Evolutionary conservation across 805 yeast genomes (phyloP).

Genomic region (Yarrowia keelungensis): DNA sequence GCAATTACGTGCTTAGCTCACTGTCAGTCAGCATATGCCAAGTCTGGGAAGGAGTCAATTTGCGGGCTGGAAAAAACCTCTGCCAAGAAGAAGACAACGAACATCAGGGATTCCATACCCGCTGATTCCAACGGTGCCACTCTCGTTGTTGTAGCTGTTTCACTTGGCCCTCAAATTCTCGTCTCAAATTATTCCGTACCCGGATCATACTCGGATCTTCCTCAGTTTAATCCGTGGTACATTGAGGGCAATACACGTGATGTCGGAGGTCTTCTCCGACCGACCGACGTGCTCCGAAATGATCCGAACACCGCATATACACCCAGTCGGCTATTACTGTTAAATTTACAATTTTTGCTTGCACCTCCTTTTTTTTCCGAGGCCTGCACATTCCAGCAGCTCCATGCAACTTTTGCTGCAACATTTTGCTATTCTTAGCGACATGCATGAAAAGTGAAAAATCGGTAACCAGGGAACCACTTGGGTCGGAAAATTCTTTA

Average conservation of each 20-base stretch:
- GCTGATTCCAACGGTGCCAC: neutral
- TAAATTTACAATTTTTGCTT: neutral
- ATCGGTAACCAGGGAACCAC: neutral
- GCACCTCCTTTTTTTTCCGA: neutral
- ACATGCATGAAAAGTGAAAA: neutral
- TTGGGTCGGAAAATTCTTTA: slow-evolving; percentile 5
- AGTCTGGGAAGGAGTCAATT: neutral
- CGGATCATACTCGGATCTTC: neutral
- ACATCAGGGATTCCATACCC: too few relatives aligned
- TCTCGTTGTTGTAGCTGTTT: too few relatives aligned
- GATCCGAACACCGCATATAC: neutral
- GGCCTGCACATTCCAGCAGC: neutral
- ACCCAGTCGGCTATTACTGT: neutral
- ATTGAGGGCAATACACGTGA: slow-evolving; percentile 8
- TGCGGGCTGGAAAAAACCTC: neutral
- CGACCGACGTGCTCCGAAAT: neutral
- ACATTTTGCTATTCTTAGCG: neutral
- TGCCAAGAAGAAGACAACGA: neutral
- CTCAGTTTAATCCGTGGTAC: neutral
- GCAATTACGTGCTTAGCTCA: neutral
- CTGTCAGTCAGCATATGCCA: slow-evolving; percentile 15
- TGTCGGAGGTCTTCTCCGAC: neutral
- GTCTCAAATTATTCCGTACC: neutral
- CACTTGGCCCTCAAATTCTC: too few relatives aligned
- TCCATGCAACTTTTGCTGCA: neutral